Conservation (phyloP, 1,284 basidiomycete genomes). For the Irpex sp. region DNA sequence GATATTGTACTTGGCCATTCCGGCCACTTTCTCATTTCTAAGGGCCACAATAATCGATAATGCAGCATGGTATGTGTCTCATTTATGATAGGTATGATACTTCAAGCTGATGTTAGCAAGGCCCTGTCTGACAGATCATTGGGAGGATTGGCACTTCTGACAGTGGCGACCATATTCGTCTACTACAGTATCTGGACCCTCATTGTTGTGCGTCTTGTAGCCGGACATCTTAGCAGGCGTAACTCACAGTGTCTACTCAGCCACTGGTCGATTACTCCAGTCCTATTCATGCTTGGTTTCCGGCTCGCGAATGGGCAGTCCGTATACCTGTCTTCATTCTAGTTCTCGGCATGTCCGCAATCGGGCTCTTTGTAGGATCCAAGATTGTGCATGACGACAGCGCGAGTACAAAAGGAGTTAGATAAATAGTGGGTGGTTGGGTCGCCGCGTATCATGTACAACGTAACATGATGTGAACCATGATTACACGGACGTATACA, state of each 20-base stretch:
- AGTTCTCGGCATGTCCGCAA: constrained; percentile 70
- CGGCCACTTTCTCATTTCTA: background rate
- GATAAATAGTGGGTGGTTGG: background rate
- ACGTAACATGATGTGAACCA: background rate
- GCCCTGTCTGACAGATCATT: constrained; percentile 78
- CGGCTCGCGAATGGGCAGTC: constrained; percentile 87
- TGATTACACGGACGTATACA: background rate
- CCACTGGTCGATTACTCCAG: constrained; percentile 81
- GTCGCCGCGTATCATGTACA: constrained; percentile 3
- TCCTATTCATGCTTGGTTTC: constrained; percentile 77
- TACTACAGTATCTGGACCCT: constrained; percentile 94
- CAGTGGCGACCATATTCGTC: constrained; percentile 72
- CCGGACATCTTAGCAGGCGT: background rate
- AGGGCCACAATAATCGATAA: background rate
- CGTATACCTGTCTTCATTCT: constrained; percentile 82
- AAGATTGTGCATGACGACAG: constrained; percentile 53
- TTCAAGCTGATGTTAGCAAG: constrained; percentile 35
- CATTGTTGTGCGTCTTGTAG: constrained; percentile 61
- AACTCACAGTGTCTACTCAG: constrained; percentile 36
- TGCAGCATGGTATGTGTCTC: background rate
- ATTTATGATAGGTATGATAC: too few species aligned
- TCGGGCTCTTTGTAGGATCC: constrained; percentile 75
- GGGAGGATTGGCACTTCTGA: constrained; percentile 77
- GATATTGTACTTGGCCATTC: background rate
- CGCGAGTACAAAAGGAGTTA: background rate